Evolutionary conservation across 768 basidiomycete genomes (phyloP).

Genomic region (Rhodotorula taiwanensis): DNA sequence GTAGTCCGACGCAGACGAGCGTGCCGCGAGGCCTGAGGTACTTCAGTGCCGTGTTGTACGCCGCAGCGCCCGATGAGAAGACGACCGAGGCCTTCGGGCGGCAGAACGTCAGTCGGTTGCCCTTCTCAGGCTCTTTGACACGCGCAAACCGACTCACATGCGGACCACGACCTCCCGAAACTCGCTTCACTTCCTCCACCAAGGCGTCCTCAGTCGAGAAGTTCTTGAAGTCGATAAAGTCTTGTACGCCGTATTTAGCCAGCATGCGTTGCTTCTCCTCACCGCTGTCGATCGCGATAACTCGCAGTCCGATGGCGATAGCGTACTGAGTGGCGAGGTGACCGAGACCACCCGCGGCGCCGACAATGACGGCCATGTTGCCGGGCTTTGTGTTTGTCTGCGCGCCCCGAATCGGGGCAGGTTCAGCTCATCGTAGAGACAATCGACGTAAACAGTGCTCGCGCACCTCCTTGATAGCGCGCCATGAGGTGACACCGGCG

Average conservation of each 20-base stretch:
- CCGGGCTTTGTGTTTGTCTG: conserved; percentile 46
- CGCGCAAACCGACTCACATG: conserved; percentile 45
- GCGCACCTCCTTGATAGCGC: conserved; percentile 53
- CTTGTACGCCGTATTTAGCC: conserved; percentile 5
- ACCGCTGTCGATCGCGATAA: conserved; percentile 74
- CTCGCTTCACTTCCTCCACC: conserved; percentile 53
- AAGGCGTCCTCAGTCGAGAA: conserved; percentile 60
- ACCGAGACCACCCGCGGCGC: conserved; percentile 38
- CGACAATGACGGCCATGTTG: conserved; percentile 64
- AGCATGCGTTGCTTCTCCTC: conserved; percentile 54
- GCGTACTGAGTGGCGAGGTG: conserved; percentile 69
- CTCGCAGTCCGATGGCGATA: conserved; percentile 65
- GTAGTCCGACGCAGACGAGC: conserved; percentile 71
- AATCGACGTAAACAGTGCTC: background rate
- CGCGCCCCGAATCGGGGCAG: too few relatives aligned
- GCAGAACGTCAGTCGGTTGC: background rate
- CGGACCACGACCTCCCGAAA: conserved; percentile 58
- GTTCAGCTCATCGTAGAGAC: background rate
- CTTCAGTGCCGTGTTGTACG: conserved; percentile 49
- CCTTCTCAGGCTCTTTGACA: background rate
- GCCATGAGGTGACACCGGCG: conserved; percentile 67
- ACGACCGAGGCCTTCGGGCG: conserved; percentile 46
- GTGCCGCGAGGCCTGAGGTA: conserved; percentile 68
- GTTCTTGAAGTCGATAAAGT: conserved; percentile 63
- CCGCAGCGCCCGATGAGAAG: conserved; percentile 43